Evolutionary conservation across 2,329 filamentous ascomycete species (phyloP).

Genomic region (Alternaria ventricosa): DNA sequence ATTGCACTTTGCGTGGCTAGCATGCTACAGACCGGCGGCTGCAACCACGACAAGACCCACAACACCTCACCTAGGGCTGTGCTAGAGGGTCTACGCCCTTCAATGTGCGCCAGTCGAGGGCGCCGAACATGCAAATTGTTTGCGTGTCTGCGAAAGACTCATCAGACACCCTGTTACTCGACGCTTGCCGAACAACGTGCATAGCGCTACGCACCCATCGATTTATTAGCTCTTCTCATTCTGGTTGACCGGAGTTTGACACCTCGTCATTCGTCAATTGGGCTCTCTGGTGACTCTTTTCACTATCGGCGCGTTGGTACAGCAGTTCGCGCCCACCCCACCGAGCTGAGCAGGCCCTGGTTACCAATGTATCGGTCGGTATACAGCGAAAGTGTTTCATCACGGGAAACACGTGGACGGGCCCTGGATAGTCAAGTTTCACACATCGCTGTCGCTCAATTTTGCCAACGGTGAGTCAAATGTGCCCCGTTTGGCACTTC

Average conservation of each 20-base stretch:
- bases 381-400: background rate
- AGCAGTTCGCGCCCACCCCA: slow-evolving; percentile 35
- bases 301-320: slow-evolving; percentile 16
- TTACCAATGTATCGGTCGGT: background rate
- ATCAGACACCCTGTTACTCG: slow-evolving; percentile 20
- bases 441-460: slow-evolving; percentile 1
- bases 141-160: slow-evolving; percentile 25
- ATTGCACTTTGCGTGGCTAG: slow-evolving; percentile 4
- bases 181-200: slow-evolving; percentile 27
- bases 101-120: slow-evolving; percentile 10
- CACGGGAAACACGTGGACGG: background rate
- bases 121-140: slow-evolving; percentile 7
- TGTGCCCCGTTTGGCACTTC: slow-evolving; percentile 3
- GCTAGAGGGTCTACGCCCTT: slow-evolving; percentile 17
- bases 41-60: background rate
- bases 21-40: slow-evolving; percentile 13
- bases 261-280: slow-evolving; percentile 30
- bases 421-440: background rate
- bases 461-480: slow-evolving; percentile 23
- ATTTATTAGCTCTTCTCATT: slow-evolving; percentile 31
- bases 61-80: slow-evolving; percentile 6
- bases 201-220: slow-evolving; percentile 26
- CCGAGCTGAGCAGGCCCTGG: slow-evolving; percentile 26
- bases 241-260: slow-evolving; percentile 42
- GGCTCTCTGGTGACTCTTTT: slow-evolving; percentile 6